Base-by-base conservation (phyloP, 768 basidiomycete species). In the Suillus americanus region DNA sequence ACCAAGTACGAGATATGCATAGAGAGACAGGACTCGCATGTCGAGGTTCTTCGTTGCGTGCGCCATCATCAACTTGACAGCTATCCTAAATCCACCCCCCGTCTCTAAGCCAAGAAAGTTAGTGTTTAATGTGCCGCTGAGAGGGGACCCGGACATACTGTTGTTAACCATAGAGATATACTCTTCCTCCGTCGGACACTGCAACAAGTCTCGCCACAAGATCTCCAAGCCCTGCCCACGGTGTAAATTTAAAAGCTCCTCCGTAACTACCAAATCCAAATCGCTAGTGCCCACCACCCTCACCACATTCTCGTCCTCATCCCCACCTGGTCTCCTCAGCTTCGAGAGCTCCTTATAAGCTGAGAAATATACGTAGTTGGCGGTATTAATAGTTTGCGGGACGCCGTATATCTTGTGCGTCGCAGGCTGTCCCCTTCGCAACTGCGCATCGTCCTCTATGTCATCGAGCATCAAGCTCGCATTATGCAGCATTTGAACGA, bases 111-210 rank as follows among this genome's bases (percentile, higher is more conserved):
- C 41, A 35, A 40, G 37, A 20, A 46, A 16, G 25, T 67, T 30
- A 68, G 64, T 20, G 46, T 28, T 63, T 41, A 60, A 43, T 3
- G 57, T 72, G 77, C n/a, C n/a, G n/a, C 67, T 71, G 69, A 72
- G n/a, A 45, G 41, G 40, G 10, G 38, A 10, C 18, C 12, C 5
- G 16, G 38, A 59, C 57, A 28, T 28, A 97, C 97, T 99, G 71
- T 96, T 92, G 75, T 95, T 94, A 38, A 99, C 97, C 97, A 99
- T 99, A 4, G 83, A 77, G 43, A 99, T 83, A 71, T 99, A 99
- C 70, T 99, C 93, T 65, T 95, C 91, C 74, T 99, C 97, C 0
- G 91, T 92, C 5, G 97, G 97, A 72, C 97, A 98, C 48, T 83
- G 87, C 23, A 99, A 76, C 6, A 89, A 90, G 71, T 99, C 97